Conservation (phyloP, 495 filamentous ascomycete species). For the Venustampulla echinocandica region DNA sequence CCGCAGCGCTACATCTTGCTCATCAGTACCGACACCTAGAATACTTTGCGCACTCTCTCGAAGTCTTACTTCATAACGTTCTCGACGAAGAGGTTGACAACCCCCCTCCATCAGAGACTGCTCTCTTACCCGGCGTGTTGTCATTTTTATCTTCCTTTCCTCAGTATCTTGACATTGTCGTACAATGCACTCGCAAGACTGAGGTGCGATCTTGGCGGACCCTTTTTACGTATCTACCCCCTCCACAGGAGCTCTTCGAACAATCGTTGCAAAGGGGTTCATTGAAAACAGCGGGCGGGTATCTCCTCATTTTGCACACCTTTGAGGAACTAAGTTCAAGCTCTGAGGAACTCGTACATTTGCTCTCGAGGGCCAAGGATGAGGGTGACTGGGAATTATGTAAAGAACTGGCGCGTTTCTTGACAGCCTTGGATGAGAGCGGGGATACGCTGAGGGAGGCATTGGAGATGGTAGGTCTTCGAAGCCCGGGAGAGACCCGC, state of each 20-base stretch:
- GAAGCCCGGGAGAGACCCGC: slow-evolving; percentile 33
- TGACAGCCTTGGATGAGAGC: slow-evolving; percentile 82
- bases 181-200: slow-evolving; percentile 96
- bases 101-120: slow-evolving; percentile 54
- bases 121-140: slow-evolving; percentile 77
- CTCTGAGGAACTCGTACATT: slow-evolving; percentile 71
- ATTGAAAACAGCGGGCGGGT: slow-evolving; percentile 95
- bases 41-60: slow-evolving; percentile 88
- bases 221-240: slow-evolving; percentile 80
- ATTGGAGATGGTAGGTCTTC: slow-evolving; percentile 59
- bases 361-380: slow-evolving; percentile 72
- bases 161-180: slow-evolving; percentile 86
- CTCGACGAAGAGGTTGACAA: slow-evolving; percentile 90
- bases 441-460: slow-evolving; percentile 75
- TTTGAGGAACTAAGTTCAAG: slow-evolving; percentile 76
- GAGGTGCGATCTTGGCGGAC: slow-evolving; percentile 93
- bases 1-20: slow-evolving; percentile 67
- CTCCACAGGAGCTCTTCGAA: slow-evolving; percentile 85
- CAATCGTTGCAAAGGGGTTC: slow-evolving; percentile 72
- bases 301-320: slow-evolving; percentile 89
- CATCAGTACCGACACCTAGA: slow-evolving; percentile 74
- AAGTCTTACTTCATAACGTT: slow-evolving; percentile 86
- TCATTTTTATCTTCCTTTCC: slow-evolving; percentile 85
- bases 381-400: slow-evolving; percentile 95
- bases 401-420: slow-evolving; percentile 85